Conservation (phyloP, 495 filamentous ascomycete genomes). For the Podospora bellae-mahoneyi region DNA sequence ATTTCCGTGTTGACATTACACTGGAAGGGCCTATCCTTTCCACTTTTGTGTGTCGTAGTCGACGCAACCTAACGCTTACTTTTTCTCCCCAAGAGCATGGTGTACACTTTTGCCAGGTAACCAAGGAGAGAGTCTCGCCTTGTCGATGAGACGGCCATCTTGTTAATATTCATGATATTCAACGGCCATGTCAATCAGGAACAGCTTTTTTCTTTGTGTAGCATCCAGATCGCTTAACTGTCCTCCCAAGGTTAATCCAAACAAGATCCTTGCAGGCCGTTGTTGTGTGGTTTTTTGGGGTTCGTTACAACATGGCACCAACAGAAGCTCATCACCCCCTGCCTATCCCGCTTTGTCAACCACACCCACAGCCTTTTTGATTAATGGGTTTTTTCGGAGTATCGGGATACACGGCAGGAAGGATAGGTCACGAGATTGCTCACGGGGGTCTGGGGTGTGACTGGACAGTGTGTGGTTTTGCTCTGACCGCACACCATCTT, state of each 20-base stretch:
- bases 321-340: background rate
- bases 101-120: no score
- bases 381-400: background rate
- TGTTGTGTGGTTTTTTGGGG: background rate
- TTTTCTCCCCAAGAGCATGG: background rate
- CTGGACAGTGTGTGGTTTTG: background rate
- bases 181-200: background rate
- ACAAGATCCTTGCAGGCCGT: background rate
- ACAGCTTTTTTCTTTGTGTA: background rate
- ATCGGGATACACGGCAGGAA: constrained; percentile 17
- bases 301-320: background rate
- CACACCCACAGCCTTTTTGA: background rate
- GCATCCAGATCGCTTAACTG: background rate
- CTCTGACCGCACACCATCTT: constrained; percentile 2
- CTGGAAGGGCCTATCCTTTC: background rate
- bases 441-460: constrained; percentile 3
- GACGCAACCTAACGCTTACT: background rate
- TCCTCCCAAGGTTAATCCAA: background rate
- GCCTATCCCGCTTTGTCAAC: background rate
- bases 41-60: background rate
- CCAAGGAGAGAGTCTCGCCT: background rate
- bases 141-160: background rate
- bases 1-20: background rate
- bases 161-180: background rate
- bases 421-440: constrained; percentile 16